These are phyloP conservation scores for Penstemon newberryi DNA, from an alignment of 257 asterid species.

Conservation along the genomic window DNA sequence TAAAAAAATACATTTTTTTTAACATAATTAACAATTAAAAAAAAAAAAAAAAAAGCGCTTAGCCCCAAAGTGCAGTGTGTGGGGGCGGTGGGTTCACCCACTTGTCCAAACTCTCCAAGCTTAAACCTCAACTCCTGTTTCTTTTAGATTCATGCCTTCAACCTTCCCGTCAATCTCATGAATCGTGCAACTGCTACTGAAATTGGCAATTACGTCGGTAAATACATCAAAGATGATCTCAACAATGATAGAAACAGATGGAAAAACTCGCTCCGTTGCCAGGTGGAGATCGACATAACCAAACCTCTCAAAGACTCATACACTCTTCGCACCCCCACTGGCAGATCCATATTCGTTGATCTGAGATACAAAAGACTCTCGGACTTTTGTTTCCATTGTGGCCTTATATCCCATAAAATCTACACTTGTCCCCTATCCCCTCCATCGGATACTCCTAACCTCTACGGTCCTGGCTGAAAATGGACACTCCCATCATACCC, in stretches of 20 bases:
- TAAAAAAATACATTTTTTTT: too few relatives aligned
- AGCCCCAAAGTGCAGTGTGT: too few relatives aligned
- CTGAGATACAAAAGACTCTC: background rate
- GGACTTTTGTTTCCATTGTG: background rate
- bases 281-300: background rate
- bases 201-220: background rate
- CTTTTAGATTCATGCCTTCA: background rate
- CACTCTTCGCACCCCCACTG: background rate
- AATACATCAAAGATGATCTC: background rate
- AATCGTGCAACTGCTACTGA: background rate
- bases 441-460: background rate
- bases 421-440: background rate
- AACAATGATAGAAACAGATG: background rate
- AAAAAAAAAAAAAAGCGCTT: too few relatives aligned
- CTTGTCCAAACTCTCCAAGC: too few relatives aligned
- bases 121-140: background rate
- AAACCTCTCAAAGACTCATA: background rate
- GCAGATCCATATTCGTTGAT: background rate
- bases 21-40: too few relatives aligned
- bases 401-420: background rate
- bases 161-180: background rate
- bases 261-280: background rate
- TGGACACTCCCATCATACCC: background rate
- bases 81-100: too few relatives aligned
- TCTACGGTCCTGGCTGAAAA: background rate